A percentile compares a stretch with the other conserved stretches of the same genome.
phyloP scores from a whole-genome alignment of 1,284 basidiomycete species.

The Hortiboletus rubellus region DNA sequence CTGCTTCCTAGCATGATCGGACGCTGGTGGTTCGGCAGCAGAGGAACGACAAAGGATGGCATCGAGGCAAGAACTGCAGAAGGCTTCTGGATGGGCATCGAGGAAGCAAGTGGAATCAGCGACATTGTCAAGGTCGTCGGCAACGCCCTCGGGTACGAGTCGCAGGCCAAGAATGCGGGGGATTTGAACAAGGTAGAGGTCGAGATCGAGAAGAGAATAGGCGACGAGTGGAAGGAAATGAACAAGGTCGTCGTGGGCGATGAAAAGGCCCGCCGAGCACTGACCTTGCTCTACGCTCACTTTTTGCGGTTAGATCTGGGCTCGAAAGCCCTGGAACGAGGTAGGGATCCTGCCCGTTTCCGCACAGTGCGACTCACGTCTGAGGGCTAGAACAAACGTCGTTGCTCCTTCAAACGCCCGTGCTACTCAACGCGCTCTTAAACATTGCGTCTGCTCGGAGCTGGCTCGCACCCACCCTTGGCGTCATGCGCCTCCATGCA shows the following conservation, averaged over 20 bases:
- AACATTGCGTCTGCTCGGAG: slow-evolving; percentile 85
- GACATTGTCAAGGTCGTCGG: slow-evolving; percentile 78
- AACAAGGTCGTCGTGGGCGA: slow-evolving; percentile 41
- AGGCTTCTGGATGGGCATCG: slow-evolving; percentile 84
- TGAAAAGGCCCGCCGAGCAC: slow-evolving; percentile 47
- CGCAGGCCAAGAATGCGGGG: slow-evolving; percentile 34
- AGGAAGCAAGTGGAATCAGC: slow-evolving; percentile 76
- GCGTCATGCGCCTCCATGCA: slow-evolving; percentile 82
- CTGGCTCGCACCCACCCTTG: slow-evolving; percentile 85
- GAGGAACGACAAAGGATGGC: slow-evolving; percentile 91
- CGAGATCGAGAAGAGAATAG: slow-evolving; percentile 50
- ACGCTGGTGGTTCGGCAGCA: slow-evolving; percentile 97
- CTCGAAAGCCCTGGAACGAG: slow-evolving; percentile 57
- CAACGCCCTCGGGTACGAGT: slow-evolving; percentile 71
- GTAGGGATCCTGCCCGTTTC: slow-evolving; percentile 41
- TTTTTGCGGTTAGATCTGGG: slow-evolving; percentile 73
- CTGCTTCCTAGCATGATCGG: slow-evolving; percentile 78
- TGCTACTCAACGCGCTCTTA: slow-evolving; percentile 80
- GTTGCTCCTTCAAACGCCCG: slow-evolving; percentile 69
- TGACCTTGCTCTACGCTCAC: slow-evolving; percentile 85
- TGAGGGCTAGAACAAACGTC: slow-evolving; percentile 58
- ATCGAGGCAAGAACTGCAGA: slow-evolving; percentile 84
- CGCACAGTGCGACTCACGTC: slow-evolving; percentile 8
- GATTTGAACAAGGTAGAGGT: slow-evolving; percentile 62
- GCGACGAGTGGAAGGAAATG: slow-evolving; percentile 54